Evolutionary conservation across 345 rosid species (phyloP), one percentile per base, ranked within the genome.

Genomic region (Gossypium anomalum): DNA sequence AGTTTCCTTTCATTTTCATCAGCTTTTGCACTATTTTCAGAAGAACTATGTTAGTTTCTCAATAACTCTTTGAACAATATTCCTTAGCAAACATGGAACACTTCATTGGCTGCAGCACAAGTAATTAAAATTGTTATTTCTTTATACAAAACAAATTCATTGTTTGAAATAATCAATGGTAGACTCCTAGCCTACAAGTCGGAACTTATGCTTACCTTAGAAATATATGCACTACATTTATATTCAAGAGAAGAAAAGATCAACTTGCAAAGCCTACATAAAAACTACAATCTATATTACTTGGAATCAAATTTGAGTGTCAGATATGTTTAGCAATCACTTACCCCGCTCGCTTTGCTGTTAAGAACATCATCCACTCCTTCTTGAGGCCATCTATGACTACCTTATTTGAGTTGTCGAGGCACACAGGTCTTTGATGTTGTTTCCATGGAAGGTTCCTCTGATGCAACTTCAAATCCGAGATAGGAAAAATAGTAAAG

Each of bases 1-100:
- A 94, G 76, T 81, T 89, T 91, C 75, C 79, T 70, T 57, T 86
- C 92, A 78, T 85, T 85, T 75, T 84, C 97, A 69, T 89, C 92
- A 61, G 92, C 89, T 81, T 79, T 89, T 68, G 86, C 83, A 83
- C 81, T 86, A 73, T 86, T 85, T 85, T 79, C 27, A 38, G 43
- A 77, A 63, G 70, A 47, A 63, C 27, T 22, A 15, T 15, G 57
- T 69, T 48, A 49, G 44, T 25, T 25, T 10, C 19, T 22, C 22
- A 59, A 13, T 47, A 29, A 16, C 20, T 60, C 9, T 62, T 29
- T 62, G 20, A 62, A 10, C 6, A 4, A 16, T 45, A 62, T 25
- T 29, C 19, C 13, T 7, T 19, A 74, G 20, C 47, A 73, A 43
- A 67, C 17, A 22, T 4, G 34, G 34, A 29, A 29, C 34, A 27